Base-by-base conservation (phyloP, 768 basidiomycete genomes). In the Agrocybe pediades region DNA sequence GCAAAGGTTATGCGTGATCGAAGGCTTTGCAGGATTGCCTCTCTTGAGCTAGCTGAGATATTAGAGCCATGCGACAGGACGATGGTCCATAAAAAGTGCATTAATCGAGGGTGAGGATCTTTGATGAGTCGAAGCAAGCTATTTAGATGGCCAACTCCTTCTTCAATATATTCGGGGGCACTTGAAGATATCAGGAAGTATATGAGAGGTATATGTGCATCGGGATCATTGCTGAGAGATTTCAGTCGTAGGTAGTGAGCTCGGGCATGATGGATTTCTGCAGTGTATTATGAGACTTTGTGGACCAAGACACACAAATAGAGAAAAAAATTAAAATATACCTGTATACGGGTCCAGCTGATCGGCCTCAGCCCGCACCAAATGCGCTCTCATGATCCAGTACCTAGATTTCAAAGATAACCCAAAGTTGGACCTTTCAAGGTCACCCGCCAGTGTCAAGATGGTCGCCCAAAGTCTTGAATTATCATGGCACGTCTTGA, bases 361-460 rank as follows among this genome's bases (percentile, higher is more conserved):
- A n/a, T 26, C 21, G 13, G 13, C 7, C n/a, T 13, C 40, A 30
- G 44, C 33, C 15, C 41, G 40, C 15, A 51, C 56, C 30, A 63
- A 19, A 30, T 42, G 46, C n/a, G 61, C 58, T 41, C 46, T 77
- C 80, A 88, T 80, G 43, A 81, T 62, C 86, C 86, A 88, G 65
- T 81, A 88, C 44, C 75, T 73, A 62, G 88, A 85, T n/a, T 76
- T 71, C 40, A 36, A 2, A 36, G 16, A 33, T 8, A 49, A 42
- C 6, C 6, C 21, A n/a, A 25, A 29, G 2, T 40, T 51, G 9
- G 25, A 16, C 25, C 19, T 29, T 43, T 40, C 39, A 24, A 46
- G 46, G n/a, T 50, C 54, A 4, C 26, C 44, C 3, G 33, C 54
- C 8, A 56, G 16, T 46, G 44, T 23, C 20, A 45, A 44, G 19